These are phyloP conservation scores for carrot (Daucus carota) DNA, from an alignment of 129 eudicot genomes.

Conservation along the genomic window DNA sequence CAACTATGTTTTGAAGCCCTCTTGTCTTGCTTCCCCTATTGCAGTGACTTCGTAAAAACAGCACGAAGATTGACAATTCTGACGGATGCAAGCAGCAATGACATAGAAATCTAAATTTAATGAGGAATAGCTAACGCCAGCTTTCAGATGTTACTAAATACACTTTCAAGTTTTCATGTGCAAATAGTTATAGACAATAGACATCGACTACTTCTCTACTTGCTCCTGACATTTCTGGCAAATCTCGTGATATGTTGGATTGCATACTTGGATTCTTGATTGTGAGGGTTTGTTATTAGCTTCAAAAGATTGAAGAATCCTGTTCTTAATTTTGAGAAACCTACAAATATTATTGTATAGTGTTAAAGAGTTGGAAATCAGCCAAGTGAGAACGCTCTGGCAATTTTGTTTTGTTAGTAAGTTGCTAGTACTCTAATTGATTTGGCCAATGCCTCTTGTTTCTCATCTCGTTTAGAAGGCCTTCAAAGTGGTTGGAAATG, in stretches of 20 bases:
- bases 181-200: no score
- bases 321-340: not conserved
- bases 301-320: not conserved
- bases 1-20: not conserved
- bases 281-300: not conserved
- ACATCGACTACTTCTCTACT: not conserved
- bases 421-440: no score
- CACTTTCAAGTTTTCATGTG: no score
- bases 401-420: not conserved
- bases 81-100: conserved; percentile 47
- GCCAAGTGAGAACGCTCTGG: not conserved
- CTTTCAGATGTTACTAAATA: conserved; percentile 19
- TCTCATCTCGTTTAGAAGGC: not conserved
- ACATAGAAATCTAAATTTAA: conserved; percentile 17
- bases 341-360: not conserved
- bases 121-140: conserved; percentile 19
- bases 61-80: conserved; percentile 60
- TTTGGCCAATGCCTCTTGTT: not conserved
- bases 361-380: not conserved
- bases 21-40: not conserved
- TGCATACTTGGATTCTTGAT: not conserved
- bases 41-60: conserved; percentile 56
- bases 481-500: not conserved
- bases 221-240: not conserved
- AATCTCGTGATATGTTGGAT: not conserved